Percentiles rank a stretch among this genome's conserved stretches.
phyloP scores from a whole-genome alignment of 1,139 yeast species.

The Debaryomyces nepalensis region DNA sequence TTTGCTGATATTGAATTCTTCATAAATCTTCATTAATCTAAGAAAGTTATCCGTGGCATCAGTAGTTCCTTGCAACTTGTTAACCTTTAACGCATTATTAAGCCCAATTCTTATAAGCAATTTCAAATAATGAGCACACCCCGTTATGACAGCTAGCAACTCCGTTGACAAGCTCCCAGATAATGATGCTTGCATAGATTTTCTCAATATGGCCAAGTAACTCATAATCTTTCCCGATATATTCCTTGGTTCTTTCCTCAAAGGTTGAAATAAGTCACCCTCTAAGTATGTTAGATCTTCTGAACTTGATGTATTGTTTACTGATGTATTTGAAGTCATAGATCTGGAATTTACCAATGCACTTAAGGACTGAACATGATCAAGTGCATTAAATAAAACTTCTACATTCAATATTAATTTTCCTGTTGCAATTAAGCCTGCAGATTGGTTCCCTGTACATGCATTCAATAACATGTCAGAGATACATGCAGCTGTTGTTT shows the following conservation, averaged over 20 bases:
- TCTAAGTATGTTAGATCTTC: slow-evolving; percentile 13
- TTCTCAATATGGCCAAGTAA: slow-evolving; percentile 71
- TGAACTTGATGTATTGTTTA: slow-evolving; percentile 10
- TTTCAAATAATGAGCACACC: slow-evolving; percentile 91
- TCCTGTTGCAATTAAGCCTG: slow-evolving; percentile 77
- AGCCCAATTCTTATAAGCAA: slow-evolving; percentile 82
- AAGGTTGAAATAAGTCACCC: slow-evolving; percentile 32
- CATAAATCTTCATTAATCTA: slow-evolving; percentile 35
- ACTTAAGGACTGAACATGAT: slow-evolving; percentile 49
- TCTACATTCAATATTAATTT: slow-evolving; percentile 75
- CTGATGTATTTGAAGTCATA: slow-evolving; percentile 9
- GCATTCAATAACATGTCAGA: slow-evolving; percentile 91
- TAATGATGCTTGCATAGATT: slow-evolving; percentile 48
- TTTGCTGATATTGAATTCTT: slow-evolving; percentile 27
- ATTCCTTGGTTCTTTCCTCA: slow-evolving; percentile 83
- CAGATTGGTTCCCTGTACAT: slow-evolving; percentile 71
- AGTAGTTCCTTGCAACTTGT: slow-evolving; percentile 60
- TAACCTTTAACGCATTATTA: slow-evolving; percentile 70
- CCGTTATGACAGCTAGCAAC: slow-evolving; percentile 81
- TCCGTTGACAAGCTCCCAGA: slow-evolving; percentile 65
- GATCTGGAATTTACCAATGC: slow-evolving; percentile 13
- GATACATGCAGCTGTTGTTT: slow-evolving; percentile 87
- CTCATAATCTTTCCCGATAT: slow-evolving; percentile 81
- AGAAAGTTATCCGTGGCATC: slow-evolving; percentile 69
- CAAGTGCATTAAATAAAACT: slow-evolving; percentile 77